Percentiles rank a stretch among this genome's conserved stretches.
Evolutionary conservation across 2,329 filamentous ascomycete genomes (phyloP).

Genomic region (Phaeoacremonium minimum): DNA sequence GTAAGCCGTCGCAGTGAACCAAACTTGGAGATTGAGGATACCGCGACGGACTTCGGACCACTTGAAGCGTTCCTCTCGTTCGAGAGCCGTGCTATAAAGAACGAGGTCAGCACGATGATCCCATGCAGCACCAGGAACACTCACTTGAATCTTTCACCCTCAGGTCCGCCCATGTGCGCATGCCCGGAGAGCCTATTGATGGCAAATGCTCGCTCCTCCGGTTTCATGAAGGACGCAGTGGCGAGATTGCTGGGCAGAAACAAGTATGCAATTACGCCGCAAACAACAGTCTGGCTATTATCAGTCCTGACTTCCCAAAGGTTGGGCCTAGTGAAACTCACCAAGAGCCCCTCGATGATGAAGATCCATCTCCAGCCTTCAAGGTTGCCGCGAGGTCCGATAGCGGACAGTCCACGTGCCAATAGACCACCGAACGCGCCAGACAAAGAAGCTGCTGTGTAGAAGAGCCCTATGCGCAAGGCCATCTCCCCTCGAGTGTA

Average conservation of each 20-base stretch:
- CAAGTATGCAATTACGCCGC: constrained; percentile 46
- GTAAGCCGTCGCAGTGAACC: constrained; percentile 59
- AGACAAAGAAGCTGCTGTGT: constrained; percentile 61
- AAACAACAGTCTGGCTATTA: constrained; percentile 42
- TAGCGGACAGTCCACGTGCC: constrained; percentile 56
- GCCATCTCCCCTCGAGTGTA: constrained; percentile 58
- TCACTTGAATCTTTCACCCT: constrained; percentile 27
- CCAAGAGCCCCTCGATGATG: constrained; percentile 53
- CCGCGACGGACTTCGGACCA: constrained; percentile 63
- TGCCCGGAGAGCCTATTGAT: constrained; percentile 36
- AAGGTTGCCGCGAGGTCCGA: constrained; percentile 48
- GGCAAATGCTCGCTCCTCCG: constrained; percentile 46
- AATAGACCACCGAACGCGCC: constrained; percentile 62
- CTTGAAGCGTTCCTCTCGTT: constrained; percentile 41
- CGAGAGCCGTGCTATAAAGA: constrained; percentile 15
- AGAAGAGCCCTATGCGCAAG: constrained; percentile 62
- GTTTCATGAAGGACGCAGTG: constrained; percentile 47
- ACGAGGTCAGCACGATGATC: too few relatives aligned
- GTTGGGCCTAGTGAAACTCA: constrained; percentile 18
- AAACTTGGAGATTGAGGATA: constrained; percentile 55
- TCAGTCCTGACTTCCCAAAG: background rate
- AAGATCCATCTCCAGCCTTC: constrained; percentile 61
- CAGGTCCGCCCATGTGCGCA: constrained; percentile 15
- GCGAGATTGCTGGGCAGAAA: constrained; percentile 52
- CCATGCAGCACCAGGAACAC: constrained; percentile 1